Percentiles rank a stretch among this genome's conserved stretches.
phyloP scores from a whole-genome alignment of 805 yeast species.

The Hanseniaspora meyeri region DNA sequence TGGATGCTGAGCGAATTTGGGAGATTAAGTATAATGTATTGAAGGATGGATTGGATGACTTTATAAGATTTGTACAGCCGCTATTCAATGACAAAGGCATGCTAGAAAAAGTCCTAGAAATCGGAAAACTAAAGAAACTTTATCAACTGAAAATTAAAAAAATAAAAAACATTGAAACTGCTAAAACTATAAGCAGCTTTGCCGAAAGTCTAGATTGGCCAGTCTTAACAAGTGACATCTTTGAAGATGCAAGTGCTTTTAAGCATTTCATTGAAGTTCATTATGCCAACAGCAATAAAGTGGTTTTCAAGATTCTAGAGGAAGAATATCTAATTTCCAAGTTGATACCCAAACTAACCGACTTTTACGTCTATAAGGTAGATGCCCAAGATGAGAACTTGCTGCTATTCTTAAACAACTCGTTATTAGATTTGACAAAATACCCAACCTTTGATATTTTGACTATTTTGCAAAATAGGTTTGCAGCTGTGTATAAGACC shows the following conservation, averaged over 20 bases:
- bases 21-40: conserved; percentile 61
- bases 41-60: conserved; percentile 61
- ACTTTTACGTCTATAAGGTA: conserved; percentile 41
- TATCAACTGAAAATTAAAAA: conserved; percentile 14
- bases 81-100: conserved; percentile 27
- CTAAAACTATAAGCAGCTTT: conserved; percentile 43
- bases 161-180: not conserved
- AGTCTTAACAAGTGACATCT: not conserved
- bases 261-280: not conserved
- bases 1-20: conserved; percentile 54
- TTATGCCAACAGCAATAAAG: not conserved
- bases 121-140: conserved; percentile 78
- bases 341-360: conserved; percentile 41
- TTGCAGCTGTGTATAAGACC: not conserved
- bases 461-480: conserved; percentile 27
- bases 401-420: conserved; percentile 39
- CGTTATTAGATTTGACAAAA: conserved; percentile 43
- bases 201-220: conserved; percentile 19
- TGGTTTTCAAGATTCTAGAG: conserved; percentile 39
- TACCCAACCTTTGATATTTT: conserved; percentile 24
- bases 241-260: not conserved
- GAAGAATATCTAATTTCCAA: conserved; percentile 45
- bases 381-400: conserved; percentile 32
- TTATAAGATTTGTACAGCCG: conserved; percentile 36
- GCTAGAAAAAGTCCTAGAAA: conserved; percentile 47